Base-by-base conservation (phyloP, 73 alveolate species). In the Paramecium caudatum region DNA sequence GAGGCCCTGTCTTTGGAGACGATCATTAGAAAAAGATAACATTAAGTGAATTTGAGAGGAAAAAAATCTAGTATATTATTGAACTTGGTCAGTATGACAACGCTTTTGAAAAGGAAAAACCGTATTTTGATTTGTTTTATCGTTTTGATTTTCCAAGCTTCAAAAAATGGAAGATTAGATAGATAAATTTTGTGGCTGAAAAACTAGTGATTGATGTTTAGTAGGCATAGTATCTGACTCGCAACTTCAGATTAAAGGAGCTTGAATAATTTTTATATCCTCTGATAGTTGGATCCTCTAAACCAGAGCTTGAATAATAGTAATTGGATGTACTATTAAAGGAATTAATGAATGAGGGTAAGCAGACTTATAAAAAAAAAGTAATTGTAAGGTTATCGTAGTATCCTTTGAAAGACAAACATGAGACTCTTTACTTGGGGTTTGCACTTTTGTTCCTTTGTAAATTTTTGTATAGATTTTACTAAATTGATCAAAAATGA, bases 211-310 rank as follows among this genome's bases (percentile, higher is more conserved):
- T n/a, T n/a, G n/a, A n/a, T 55, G 45, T 55, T 55, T 55, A 27
- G 23, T 43, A 55, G 30, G 80, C 23, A 55, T 27, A 55, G 80
- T 55, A 21, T 12, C 30, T 55, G 80, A 16, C 23, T 23, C 30
- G 12, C 30, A 55, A 55, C 30, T 55, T 55, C 30, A 55, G 80
- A 43, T 55, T 55, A 55, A 43, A 55, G n/a, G n/a, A n/a, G n/a
- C n/a, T n/a, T 55, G 80, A 55, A 55, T 19, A 21, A 23, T 55
- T 55, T 55, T 55, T 55, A 55, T 55, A 55, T 27, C 80, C 80
- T 23, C 21, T 12, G n/a, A 21, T 55, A 9, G 30, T 55, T 55
- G 80, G 80, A 55, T 27, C 80, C n/a, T n/a, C n/a, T n/a, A n/a
- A n/a, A n/a, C n/a, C n/a, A n/a, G n/a, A n/a, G n/a, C n/a, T n/a